Conservation (phyloP, 805 yeast genomes). For the Pichia deserticola region DNA sequence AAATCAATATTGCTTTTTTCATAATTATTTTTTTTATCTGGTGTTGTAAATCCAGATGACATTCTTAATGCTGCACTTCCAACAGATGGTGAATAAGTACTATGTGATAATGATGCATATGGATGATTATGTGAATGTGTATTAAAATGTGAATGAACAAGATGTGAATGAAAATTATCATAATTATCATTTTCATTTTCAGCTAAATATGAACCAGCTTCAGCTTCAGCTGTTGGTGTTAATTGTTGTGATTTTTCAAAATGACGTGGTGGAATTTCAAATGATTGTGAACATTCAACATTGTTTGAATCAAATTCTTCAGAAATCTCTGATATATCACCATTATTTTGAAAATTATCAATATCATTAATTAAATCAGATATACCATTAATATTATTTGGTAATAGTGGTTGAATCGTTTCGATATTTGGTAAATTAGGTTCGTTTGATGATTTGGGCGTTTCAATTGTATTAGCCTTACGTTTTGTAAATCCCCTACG, state of each 20-base stretch:
- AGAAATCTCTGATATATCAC: background rate
- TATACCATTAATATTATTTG: background rate
- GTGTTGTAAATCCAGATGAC: conserved; percentile 5
- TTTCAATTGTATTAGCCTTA: conserved; percentile 15
- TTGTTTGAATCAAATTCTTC: background rate
- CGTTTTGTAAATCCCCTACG: conserved; percentile 16
- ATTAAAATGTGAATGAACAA: background rate
- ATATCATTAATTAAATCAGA: conserved; percentile 1
- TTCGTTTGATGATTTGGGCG: conserved; percentile 11
- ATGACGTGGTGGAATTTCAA: conserved; percentile 4
- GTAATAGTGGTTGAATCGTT: background rate
- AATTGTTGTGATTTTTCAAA: background rate
- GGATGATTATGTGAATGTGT: background rate
- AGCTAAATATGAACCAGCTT: background rate
- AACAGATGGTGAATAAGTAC: background rate
- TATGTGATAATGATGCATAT: conserved; percentile 1
- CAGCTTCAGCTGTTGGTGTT: background rate
- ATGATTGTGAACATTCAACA: background rate
- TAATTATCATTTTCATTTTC: background rate
- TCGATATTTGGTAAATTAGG: background rate
- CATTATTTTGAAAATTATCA: background rate
- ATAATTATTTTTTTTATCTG: background rate
- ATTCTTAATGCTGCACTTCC: background rate
- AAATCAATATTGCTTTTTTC: background rate
- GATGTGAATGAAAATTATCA: no score